Conservation (phyloP, 2,329 filamentous ascomycete genomes). For the Neopestalotiopsis rosae region DNA sequence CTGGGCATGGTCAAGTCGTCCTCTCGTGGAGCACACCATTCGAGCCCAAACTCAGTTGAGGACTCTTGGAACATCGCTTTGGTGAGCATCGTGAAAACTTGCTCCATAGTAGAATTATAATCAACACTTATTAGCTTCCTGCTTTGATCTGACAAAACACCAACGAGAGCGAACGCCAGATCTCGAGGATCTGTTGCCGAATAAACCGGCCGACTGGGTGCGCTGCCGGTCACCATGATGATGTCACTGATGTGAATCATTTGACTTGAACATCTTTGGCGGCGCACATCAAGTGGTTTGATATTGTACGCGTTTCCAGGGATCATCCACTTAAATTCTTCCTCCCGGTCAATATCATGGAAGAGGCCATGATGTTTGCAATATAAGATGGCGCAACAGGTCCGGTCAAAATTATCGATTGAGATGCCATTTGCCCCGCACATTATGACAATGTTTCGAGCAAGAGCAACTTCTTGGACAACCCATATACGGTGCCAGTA, state of each 20-base stretch:
- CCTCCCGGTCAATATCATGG: neutral
- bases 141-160: neutral
- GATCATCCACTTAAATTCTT: neutral
- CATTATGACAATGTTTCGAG: too few species aligned
- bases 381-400: neutral
- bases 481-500: neutral
- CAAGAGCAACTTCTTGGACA: too few species aligned
- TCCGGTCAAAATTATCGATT: neutral
- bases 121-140: neutral
- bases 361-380: neutral
- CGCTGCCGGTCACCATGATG: neutral
- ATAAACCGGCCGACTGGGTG: neutral
- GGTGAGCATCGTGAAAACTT: neutral
- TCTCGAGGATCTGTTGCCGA: neutral
- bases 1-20: neutral
- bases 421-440: neutral
- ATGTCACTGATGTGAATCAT: neutral
- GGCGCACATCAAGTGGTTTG: neutral
- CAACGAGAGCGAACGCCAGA: neutral
- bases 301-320: neutral
- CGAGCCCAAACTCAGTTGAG: neutral
- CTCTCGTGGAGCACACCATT: neutral
- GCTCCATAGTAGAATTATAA: neutral
- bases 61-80: neutral
- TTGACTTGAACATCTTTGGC: neutral